A percentile compares a stretch with the other conserved stretches of the same genome.
Evolutionary conservation across 805 yeast genomes (phyloP).

Genomic region (Hanseniaspora osmophila): DNA sequence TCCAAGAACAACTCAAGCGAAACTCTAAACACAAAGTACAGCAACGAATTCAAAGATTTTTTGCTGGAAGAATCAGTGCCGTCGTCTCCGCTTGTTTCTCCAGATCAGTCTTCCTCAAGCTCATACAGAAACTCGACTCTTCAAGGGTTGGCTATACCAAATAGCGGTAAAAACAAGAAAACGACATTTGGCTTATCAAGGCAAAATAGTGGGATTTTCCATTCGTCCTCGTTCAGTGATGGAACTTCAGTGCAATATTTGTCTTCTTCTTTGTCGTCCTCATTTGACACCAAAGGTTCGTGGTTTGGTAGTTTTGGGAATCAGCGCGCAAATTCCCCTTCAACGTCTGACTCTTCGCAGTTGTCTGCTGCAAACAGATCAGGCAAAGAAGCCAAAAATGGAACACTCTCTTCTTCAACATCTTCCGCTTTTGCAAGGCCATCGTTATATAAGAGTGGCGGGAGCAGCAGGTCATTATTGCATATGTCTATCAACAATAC

Average conservation of each 20-base stretch:
- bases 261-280: constrained; percentile 26
- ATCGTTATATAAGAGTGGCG: not conserved
- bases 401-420: no score
- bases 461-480: not conserved
- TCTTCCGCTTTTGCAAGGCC: not conserved
- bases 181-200: constrained; percentile 22
- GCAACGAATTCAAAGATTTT: no score
- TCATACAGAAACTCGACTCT: constrained; percentile 13
- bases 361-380: not conserved
- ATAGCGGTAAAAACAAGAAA: constrained; percentile 16
- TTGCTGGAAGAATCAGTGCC: not conserved
- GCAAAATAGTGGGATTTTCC: constrained; percentile 19
- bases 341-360: not conserved
- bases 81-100: constrained; percentile 13
- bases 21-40: no score
- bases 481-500: not conserved
- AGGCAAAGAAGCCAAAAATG: not conserved
- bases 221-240: constrained; percentile 23
- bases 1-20: no score
- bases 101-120: constrained; percentile 1
- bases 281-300: constrained; percentile 21
- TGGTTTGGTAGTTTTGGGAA: constrained; percentile 17
- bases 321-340: not conserved
- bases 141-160: constrained; percentile 30
- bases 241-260: constrained; percentile 25